Evolutionary conservation across 2,329 filamentous ascomycete species (phyloP).

Genomic region (Cladosporium sp.): DNA sequence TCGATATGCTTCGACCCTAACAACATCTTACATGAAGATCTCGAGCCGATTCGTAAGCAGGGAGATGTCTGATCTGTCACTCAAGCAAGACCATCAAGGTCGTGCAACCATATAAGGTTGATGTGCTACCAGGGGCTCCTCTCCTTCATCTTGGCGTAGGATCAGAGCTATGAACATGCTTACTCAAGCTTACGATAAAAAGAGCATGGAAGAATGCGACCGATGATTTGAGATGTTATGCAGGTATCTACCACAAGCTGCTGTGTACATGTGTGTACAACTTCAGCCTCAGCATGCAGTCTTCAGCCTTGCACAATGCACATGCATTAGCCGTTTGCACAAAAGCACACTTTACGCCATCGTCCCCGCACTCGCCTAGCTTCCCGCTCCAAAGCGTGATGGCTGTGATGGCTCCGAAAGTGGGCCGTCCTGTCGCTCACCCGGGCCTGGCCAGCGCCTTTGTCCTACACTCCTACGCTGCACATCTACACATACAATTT

Average conservation of each 20-base stretch:
- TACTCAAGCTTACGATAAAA: background rate
- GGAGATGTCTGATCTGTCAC: background rate
- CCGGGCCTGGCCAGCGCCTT: conserved; percentile 2
- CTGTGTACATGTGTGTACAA: too few species aligned
- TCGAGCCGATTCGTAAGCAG: background rate
- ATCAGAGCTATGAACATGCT: background rate
- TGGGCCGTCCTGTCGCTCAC: conserved; percentile 12
- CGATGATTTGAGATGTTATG: background rate
- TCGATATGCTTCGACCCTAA: background rate
- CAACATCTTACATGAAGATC: background rate
- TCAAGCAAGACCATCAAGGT: background rate
- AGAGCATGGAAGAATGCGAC: background rate
- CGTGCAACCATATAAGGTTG: background rate
- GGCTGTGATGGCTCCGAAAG: conserved; percentile 1
- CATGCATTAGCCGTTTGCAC: background rate
- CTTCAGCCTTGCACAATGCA: background rate
- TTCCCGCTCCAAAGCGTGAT: background rate
- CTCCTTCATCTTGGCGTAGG: background rate
- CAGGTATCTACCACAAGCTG: background rate
- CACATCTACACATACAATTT: background rate
- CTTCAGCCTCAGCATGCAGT: too few species aligned
- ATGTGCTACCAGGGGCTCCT: background rate
- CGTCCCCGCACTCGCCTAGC: background rate
- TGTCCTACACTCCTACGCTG: background rate
- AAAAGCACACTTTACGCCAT: background rate